Conservation (phyloP, 352 stramenopile genomes). For the Pythium plurisporium region DNA sequence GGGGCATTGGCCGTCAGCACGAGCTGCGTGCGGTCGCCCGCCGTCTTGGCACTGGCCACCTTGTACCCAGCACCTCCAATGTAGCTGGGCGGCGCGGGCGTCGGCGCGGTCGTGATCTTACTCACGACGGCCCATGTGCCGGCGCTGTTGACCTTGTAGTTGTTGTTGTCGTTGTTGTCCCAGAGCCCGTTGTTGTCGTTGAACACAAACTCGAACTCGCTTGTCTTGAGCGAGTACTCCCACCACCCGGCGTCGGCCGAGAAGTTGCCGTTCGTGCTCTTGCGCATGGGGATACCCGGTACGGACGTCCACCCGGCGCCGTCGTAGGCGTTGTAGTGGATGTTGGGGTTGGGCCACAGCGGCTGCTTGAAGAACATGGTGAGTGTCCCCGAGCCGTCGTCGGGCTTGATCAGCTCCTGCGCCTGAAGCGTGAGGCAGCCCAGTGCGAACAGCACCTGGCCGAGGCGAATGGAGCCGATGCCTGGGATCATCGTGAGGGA, state of each 20-base stretch:
- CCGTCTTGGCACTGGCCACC: slow-evolving; percentile 30
- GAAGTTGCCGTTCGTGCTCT: slow-evolving; percentile 23
- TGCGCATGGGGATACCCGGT: slow-evolving; percentile 23
- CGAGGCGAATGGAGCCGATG: slow-evolving; percentile 19
- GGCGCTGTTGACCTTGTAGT: slow-evolving; percentile 34
- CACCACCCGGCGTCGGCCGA: slow-evolving; percentile 30
- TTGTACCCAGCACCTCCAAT: slow-evolving; percentile 35
- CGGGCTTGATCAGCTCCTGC: slow-evolving; percentile 19
- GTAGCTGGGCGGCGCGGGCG: slow-evolving; percentile 20
- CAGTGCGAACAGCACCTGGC: slow-evolving; percentile 14
- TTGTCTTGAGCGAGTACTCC: slow-evolving; percentile 31
- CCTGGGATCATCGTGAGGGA: slow-evolving; percentile 16
- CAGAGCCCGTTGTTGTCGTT: slow-evolving; percentile 40
- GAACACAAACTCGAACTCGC: slow-evolving; percentile 41
- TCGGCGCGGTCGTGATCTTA: slow-evolving; percentile 24
- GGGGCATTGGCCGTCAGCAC: slow-evolving; percentile 28
- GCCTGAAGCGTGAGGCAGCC: slow-evolving; percentile 17
- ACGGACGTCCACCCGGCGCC: slow-evolving; percentile 20
- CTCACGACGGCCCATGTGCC: slow-evolving; percentile 37
- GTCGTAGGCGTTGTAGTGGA: slow-evolving; percentile 25
- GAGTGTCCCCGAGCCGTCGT: slow-evolving; percentile 22
- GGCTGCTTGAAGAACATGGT: slow-evolving; percentile 24
- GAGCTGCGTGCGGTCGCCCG: slow-evolving; percentile 26
- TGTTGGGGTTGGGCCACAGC: slow-evolving; percentile 23
- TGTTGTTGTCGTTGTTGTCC: slow-evolving; percentile 43